Evolutionary conservation across 1,139 yeast genomes (phyloP).

Genomic region (Yamadazyma aaseri): DNA sequence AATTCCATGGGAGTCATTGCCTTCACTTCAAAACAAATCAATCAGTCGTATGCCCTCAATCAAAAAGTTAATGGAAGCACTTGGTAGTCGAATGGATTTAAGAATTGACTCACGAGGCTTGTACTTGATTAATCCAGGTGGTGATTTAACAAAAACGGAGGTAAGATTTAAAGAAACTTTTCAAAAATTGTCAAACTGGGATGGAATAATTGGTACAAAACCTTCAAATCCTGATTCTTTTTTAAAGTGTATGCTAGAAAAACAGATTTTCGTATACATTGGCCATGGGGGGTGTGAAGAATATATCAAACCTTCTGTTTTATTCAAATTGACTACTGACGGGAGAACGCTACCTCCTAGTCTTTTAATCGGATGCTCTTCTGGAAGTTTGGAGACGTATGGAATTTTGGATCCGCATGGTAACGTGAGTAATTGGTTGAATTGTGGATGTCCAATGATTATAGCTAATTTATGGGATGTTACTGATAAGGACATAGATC

Average conservation of each 20-base stretch:
- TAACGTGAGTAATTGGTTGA: slow-evolving; percentile 68
- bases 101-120: slow-evolving; percentile 6
- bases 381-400: slow-evolving; percentile 62
- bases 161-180: slow-evolving; percentile 52
- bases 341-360: slow-evolving; percentile 58
- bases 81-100: slow-evolving; percentile 21
- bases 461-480: slow-evolving; percentile 95
- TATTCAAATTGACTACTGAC: slow-evolving; percentile 23
- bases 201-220: slow-evolving; percentile 48
- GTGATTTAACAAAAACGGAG: slow-evolving; percentile 73
- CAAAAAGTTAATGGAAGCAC: slow-evolving; percentile 39
- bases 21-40: slow-evolving; percentile 51
- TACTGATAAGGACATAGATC: slow-evolving; percentile 91
- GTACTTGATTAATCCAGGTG: slow-evolving; percentile 78
- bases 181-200: slow-evolving; percentile 43
- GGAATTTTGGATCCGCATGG: slow-evolving; percentile 76
- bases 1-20: slow-evolving; percentile 89
- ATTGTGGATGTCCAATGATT: slow-evolving; percentile 80
- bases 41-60: slow-evolving; percentile 79
- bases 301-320: slow-evolving; percentile 47
- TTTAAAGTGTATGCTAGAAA: slow-evolving; percentile 31
- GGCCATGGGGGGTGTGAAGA: slow-evolving; percentile 98
- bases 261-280: slow-evolving; percentile 68
- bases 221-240: slow-evolving; percentile 54
- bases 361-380: slow-evolving; percentile 86